Base-by-base conservation (phyloP, 2,329 filamentous ascomycete genomes). In the Phaeophleospora eucalypticola region DNA sequence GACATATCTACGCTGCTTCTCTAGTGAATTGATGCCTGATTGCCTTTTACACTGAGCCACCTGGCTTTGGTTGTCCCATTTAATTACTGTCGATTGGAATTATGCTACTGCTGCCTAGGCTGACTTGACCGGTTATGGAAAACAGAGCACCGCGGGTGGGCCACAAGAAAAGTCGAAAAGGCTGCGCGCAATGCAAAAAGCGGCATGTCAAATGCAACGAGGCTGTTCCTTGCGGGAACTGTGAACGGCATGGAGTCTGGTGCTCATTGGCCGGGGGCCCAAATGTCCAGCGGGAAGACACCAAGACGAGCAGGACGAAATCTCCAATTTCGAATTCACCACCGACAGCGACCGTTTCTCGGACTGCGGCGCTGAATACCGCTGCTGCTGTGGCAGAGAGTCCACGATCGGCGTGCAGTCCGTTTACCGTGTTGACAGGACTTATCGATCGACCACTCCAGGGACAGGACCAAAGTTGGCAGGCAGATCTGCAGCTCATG, bases 121-220 rank as follows among this genome's bases (percentile, higher is more conserved):
- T 45, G 45, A 52, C 43, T n/a, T n/a, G 40, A 36, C 34, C 34
- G 33, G 43, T 48, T 12, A 47, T 47, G 45, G 45, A 47, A 42
- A 61, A 49, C 39, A 60, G 57, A 57, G 59, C 59, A 37, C 61
- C 61, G 18, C 53, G 61, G 14, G 52, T 61, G 18, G 59, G 59
- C 7, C 58, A 62, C 33, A 60, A 59, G 51, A 62, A 62, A 41
- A 58, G 53, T 16, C 46, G 59, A 21, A 56, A 57, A 24, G 61
- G 61, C 12, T 65, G 62, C 41, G 58, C 59, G 18, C 62, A 65
- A 41, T 65, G 62, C 43, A 65, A 65, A 42, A 51, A 54, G 37
- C 39, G 62, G 38, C 61, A 63, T 50, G 61, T 65, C 15, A 65
- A 64, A 59, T 65, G 62, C 40, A 55, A 65, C 41, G 62, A 65